Percentiles rank a stretch among this genome's conserved stretches.
These are phyloP conservation scores for Neoascochyta sp. DNA, from an alignment of 2,329 filamentous ascomycete genomes.

Conservation along the genomic window DNA sequence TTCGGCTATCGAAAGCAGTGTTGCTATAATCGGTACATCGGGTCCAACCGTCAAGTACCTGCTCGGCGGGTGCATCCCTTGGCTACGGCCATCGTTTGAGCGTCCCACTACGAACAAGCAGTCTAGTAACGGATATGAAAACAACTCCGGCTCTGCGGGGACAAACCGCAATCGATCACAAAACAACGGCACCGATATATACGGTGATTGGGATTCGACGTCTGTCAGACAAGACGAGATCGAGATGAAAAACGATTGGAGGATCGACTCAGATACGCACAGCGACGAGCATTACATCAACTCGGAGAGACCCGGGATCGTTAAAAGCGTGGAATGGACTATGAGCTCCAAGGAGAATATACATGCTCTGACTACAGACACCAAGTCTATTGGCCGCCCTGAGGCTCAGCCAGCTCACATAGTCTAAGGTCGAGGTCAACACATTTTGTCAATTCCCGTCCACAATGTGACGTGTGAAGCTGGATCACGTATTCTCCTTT, in stretches of 20 bases:
- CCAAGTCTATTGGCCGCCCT: no score
- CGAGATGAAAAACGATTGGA: slow-evolving; percentile 20
- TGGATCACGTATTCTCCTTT: no score
- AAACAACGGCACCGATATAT: slow-evolving; percentile 1
- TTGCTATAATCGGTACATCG: slow-evolving; percentile 15
- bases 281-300: slow-evolving; percentile 19
- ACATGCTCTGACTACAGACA: no score
- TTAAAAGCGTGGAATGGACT: slow-evolving; percentile 22
- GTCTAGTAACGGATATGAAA: slow-evolving; percentile 8
- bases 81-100: slow-evolving; percentile 9
- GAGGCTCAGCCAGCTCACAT: no score
- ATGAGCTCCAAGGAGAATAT: slow-evolving; percentile 7
- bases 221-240: slow-evolving; percentile 6
- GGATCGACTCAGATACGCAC: slow-evolving; percentile 11
- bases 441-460: no score
- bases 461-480: no score
- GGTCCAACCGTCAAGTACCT: slow-evolving; percentile 18
- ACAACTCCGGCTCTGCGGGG: slow-evolving; percentile 1
- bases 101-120: slow-evolving; percentile 6
- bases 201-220: slow-evolving; percentile 14
- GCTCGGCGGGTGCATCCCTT: slow-evolving; percentile 13
- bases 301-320: slow-evolving; percentile 10
- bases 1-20: slow-evolving; percentile 17
- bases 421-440: no score
- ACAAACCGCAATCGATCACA: slow-evolving; percentile 3